These are phyloP conservation scores for Didymella keratinophila DNA, from an alignment of 2,329 filamentous ascomycete genomes.

Conservation along the genomic window DNA sequence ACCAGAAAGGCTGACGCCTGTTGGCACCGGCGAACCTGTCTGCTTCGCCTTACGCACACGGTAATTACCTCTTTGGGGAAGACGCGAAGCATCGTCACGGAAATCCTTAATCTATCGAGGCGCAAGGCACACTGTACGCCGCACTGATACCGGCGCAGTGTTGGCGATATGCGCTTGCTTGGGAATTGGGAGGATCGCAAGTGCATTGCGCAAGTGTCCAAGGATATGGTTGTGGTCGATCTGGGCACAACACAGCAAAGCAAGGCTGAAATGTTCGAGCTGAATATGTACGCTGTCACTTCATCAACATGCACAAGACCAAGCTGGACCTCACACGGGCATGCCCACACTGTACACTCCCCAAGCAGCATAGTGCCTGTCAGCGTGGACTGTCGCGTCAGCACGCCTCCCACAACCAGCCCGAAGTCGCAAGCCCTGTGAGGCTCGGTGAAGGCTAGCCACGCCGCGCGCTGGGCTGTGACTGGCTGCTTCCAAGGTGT, in stretches of 20 bases:
- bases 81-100: background rate
- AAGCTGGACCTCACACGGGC: slow-evolving; percentile 10
- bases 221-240: slow-evolving; percentile 7
- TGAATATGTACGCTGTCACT: slow-evolving; percentile 2
- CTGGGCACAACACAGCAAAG: slow-evolving; percentile 12
- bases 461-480: slow-evolving; percentile 3
- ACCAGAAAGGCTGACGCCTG: slow-evolving; percentile 12
- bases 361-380: slow-evolving; percentile 22
- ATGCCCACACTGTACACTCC: slow-evolving; percentile 8
- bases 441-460: slow-evolving; percentile 31
- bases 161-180: slow-evolving; percentile 2
- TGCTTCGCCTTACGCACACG: slow-evolving; percentile 14
- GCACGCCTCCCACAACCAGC: slow-evolving; percentile 19
- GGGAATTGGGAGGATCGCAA: background rate
- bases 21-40: slow-evolving; percentile 10
- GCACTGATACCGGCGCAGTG: background rate
- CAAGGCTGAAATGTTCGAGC: slow-evolving; percentile 10
- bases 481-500: slow-evolving; percentile 5
- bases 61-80: slow-evolving; percentile 11
- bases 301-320: slow-evolving; percentile 2
- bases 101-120: slow-evolving; percentile 7
- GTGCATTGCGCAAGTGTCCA: slow-evolving; percentile 3
- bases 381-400: slow-evolving; percentile 22
- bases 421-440: slow-evolving; percentile 31
- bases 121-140: slow-evolving; percentile 1